phyloP scores from a whole-genome alignment of 208 protist genomes.

The Trichomonas gallinae region DNA sequence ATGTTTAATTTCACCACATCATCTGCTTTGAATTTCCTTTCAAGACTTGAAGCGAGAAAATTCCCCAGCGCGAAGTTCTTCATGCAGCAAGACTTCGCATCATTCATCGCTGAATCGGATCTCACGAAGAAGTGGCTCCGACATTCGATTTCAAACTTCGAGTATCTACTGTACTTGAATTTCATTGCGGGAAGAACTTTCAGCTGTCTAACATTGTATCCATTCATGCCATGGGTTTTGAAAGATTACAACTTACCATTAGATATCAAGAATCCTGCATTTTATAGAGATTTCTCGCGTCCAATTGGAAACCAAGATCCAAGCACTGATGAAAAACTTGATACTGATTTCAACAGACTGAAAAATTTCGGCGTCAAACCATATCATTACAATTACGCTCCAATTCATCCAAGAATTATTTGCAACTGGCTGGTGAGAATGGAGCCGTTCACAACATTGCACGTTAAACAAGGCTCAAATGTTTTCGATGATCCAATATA shows the following conservation, averaged over 20 bases:
- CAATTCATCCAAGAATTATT: constrained; percentile 20
- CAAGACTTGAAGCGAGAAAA: not conserved
- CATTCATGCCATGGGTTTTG: not conserved
- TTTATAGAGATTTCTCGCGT: not conserved
- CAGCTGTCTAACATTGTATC: not conserved
- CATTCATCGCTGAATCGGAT: not conserved
- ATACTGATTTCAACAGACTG: not conserved
- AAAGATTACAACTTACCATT: not conserved
- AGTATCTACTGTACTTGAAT: not conserved
- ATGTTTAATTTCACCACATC: not conserved
- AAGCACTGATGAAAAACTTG: not conserved
- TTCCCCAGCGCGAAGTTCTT: not conserved
- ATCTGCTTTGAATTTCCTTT: not conserved
- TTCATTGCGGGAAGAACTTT: not conserved
- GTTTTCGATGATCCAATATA: constrained; percentile 43
- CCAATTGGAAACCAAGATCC: not conserved
- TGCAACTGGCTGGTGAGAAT: constrained; percentile 46
- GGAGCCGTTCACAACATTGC: constrained; percentile 40
- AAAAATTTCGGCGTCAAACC: not conserved
- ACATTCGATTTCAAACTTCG: not conserved
- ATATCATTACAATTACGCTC: constrained; percentile 42
- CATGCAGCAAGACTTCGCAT: not conserved
- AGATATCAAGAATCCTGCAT: not conserved
- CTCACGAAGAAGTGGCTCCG: not conserved
- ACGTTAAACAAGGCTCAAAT: constrained; percentile 38